These are phyloP conservation scores for Graphium sp. DNA, from an alignment of 2,329 filamentous ascomycete genomes.

Conservation along the genomic window DNA sequence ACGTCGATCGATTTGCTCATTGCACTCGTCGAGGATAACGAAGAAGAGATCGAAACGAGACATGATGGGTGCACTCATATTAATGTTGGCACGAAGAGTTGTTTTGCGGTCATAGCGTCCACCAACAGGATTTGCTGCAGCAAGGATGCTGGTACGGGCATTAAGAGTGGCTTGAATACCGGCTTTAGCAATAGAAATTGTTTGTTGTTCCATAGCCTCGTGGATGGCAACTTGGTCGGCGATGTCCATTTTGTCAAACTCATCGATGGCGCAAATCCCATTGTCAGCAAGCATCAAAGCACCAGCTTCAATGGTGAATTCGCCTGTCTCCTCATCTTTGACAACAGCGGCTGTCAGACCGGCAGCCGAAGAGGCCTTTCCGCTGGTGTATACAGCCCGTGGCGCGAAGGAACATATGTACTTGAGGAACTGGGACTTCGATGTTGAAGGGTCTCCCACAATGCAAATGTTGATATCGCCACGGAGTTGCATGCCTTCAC, in stretches of 20 bases:
- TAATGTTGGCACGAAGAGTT: conserved; percentile 85
- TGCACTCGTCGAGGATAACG: conserved; percentile 91
- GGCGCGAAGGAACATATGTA: conserved; percentile 97
- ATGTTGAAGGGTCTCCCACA: conserved; percentile 91
- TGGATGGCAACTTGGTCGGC: conserved; percentile 95
- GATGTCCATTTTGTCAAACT: conserved; percentile 99
- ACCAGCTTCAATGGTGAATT: conserved; percentile 96
- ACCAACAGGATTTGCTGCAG: conserved; percentile 88
- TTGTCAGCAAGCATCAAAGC: conserved; percentile 96
- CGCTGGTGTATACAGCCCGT: conserved; percentile 90
- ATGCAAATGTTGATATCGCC: conserved; percentile 99
- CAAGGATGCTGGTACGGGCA: conserved; percentile 85
- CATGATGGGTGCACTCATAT: conserved; percentile 99
- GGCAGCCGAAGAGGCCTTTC: conserved; percentile 91
- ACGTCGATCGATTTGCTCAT: conserved; percentile 78
- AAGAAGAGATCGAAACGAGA: conserved; percentile 98
- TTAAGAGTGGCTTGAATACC: conserved; percentile 97
- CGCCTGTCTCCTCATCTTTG: conserved; percentile 95
- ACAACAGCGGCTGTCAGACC: conserved; percentile 94
- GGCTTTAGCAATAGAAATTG: conserved; percentile 95
- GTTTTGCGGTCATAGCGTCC: conserved; percentile 96
- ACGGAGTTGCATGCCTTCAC: conserved; percentile 88
- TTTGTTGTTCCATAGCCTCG: conserved; percentile 99
- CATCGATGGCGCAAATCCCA: conserved; percentile 94
- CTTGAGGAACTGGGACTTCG: conserved; percentile 95